phyloP scores from a whole-genome alignment of 768 basidiomycete species.

The Kwoniella heveanensis region DNA sequence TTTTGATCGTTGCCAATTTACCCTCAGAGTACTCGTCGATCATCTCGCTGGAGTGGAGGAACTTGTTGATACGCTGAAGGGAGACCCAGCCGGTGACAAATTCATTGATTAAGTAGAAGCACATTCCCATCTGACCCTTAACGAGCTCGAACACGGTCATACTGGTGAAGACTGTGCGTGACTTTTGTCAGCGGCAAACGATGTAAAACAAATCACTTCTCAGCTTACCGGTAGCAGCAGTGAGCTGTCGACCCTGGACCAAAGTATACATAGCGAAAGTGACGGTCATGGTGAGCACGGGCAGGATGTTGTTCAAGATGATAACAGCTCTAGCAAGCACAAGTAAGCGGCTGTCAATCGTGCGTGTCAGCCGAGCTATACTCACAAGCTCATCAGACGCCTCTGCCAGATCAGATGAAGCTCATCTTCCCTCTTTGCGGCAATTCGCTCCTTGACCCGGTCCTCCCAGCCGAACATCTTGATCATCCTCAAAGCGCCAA shows the following conservation, averaged over 20 bases:
- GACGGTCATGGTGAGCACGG: constrained; percentile 67
- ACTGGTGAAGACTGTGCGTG: constrained; percentile 60
- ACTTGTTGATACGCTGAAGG: constrained; percentile 63
- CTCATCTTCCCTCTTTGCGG: constrained; percentile 67
- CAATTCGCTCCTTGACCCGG: constrained; percentile 62
- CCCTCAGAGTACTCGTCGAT: constrained; percentile 47
- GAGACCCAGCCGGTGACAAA: constrained; percentile 64
- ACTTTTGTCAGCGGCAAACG: constrained; percentile 1
- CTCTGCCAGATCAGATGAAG: constrained; percentile 63
- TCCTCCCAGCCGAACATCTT: constrained; percentile 67
- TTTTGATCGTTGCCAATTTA: constrained; percentile 23
- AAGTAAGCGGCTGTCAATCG: neutral
- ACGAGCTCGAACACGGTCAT: constrained; percentile 69
- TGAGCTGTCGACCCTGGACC: constrained; percentile 57
- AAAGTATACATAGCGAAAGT: constrained; percentile 65
- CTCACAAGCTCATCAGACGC: constrained; percentile 62
- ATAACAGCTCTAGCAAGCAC: constrained; percentile 18
- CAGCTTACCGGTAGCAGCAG: constrained; percentile 51
- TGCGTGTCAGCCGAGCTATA: constrained; percentile 12
- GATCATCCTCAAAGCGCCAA: constrained; percentile 62
- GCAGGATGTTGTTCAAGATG: constrained; percentile 63
- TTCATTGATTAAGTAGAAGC: constrained; percentile 42
- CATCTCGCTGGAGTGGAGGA: constrained; percentile 57
- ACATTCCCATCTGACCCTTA: constrained; percentile 59
- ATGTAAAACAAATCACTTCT: neutral